Evolutionary conservation across 495 filamentous ascomycete genomes (phyloP).

Genomic region (Penicillium antarcticum): DNA sequence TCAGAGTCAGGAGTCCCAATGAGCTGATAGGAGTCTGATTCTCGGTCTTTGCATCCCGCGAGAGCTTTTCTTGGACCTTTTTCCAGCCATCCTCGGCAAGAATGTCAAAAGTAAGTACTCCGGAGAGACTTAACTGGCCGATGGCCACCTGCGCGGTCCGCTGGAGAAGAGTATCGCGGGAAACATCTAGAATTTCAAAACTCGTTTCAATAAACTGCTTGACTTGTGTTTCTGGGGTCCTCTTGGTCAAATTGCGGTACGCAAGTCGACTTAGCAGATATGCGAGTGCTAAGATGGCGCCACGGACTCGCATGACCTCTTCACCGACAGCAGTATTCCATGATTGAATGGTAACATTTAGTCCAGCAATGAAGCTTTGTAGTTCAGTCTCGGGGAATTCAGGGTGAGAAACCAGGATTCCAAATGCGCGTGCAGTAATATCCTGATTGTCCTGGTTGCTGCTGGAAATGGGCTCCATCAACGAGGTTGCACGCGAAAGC

Average conservation of each 20-base stretch:
- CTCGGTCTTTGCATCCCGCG: slow-evolving; percentile 67
- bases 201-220: slow-evolving; percentile 37
- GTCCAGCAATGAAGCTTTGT: slow-evolving; percentile 33
- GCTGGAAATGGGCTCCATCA: slow-evolving; percentile 59
- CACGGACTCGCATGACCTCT: slow-evolving; percentile 57
- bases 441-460: slow-evolving; percentile 64
- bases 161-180: slow-evolving; percentile 54
- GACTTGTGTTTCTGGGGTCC: slow-evolving; percentile 29
- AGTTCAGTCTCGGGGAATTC: slow-evolving; percentile 34
- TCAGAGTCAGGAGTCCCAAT: slow-evolving; percentile 64
- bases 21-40: slow-evolving; percentile 76
- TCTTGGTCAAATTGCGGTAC: slow-evolving; percentile 38
- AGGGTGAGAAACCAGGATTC: slow-evolving; percentile 71
- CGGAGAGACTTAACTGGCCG: slow-evolving; percentile 72
- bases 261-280: slow-evolving; percentile 59
- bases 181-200: slow-evolving; percentile 44
- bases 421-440: slow-evolving; percentile 66
- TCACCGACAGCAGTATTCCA: slow-evolving; percentile 62
- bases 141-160: slow-evolving; percentile 63
- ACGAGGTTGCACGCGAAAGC: slow-evolving; percentile 41
- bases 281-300: slow-evolving; percentile 54
- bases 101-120: slow-evolving; percentile 42
- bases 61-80: slow-evolving; percentile 55
- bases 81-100: slow-evolving; percentile 38
- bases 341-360: slow-evolving; percentile 35